phyloP scores from a whole-genome alignment of 2,329 filamentous ascomycete species.

The Zalaria sp. region DNA sequence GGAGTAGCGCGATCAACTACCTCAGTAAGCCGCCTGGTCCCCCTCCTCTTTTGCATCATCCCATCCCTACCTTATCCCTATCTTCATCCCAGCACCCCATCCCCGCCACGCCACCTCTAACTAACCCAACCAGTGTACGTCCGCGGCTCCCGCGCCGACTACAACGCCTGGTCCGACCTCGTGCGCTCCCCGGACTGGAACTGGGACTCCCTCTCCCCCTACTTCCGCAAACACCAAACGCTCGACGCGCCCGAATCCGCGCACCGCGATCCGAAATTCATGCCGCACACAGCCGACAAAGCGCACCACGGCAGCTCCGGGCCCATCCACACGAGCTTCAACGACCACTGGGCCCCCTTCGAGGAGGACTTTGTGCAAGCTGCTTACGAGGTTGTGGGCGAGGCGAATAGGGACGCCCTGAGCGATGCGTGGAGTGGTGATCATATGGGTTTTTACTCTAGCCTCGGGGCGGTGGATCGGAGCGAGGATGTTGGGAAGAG shows the following conservation, averaged over 20 bases:
- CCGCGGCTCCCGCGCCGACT: conserved; percentile 17
- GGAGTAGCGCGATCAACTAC: conserved; percentile 26
- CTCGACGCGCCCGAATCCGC: conserved; percentile 11
- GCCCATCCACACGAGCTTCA: conserved; percentile 16
- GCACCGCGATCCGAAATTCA: conserved; percentile 13
- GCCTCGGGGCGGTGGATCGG: conserved; percentile 17
- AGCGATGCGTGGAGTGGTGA: conserved; percentile 18
- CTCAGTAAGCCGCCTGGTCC: conserved; percentile 5
- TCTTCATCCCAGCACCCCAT: too few species aligned
- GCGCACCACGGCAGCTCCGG: conserved; percentile 15
- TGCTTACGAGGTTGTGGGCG: conserved; percentile 17
- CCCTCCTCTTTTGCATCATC: too few species aligned
- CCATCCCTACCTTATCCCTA: too few species aligned
- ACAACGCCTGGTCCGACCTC: conserved; percentile 20
- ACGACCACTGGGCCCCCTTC: conserved; percentile 22
- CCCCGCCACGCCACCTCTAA: neutral
- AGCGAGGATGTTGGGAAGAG: conserved; percentile 15
- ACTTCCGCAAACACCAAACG: conserved; percentile 18
- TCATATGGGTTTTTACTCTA: conserved; percentile 19
- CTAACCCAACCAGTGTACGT: conserved; percentile 13
- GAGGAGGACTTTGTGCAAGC: conserved; percentile 22
- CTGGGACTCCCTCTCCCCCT: conserved; percentile 14
- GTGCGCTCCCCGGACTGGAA: conserved; percentile 15
- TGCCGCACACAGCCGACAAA: conserved; percentile 11
- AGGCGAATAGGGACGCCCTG: conserved; percentile 11